Evolutionary conservation across 2,329 filamentous ascomycete species (phyloP).

Genomic region (Hypoxylon sp.): DNA sequence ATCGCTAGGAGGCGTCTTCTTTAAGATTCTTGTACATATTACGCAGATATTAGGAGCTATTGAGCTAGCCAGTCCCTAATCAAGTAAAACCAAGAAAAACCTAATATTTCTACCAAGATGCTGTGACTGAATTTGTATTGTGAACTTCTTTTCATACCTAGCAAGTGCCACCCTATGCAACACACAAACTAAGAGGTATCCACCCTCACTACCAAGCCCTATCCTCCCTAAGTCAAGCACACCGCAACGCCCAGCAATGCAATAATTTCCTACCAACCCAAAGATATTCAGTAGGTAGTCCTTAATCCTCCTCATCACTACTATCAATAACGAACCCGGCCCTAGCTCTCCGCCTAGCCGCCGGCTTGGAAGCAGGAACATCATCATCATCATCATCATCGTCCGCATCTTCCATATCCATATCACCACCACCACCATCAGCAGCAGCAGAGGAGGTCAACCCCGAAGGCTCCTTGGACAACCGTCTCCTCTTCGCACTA

Average conservation of each 20-base stretch:
- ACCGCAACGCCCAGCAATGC: slow-evolving; percentile 38
- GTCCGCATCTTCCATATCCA: slow-evolving; percentile 45
- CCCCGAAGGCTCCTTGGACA: slow-evolving; percentile 36
- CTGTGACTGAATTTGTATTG: not conserved
- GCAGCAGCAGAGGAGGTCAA: slow-evolving; percentile 5
- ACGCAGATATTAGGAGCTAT: not conserved
- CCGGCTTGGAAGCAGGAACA: slow-evolving; percentile 47
- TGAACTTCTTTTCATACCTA: not conserved
- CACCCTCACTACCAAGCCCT: no score
- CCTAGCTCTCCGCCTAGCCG: slow-evolving; percentile 52
- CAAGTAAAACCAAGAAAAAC: no score
- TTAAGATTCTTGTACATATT: not conserved
- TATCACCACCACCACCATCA: slow-evolving; percentile 42
- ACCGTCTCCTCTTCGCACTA: slow-evolving; percentile 44
- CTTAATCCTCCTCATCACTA: slow-evolving; percentile 64
- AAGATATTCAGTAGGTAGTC: no score
- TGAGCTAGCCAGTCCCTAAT: slow-evolving; percentile 20
- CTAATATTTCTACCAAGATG: not conserved
- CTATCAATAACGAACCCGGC: slow-evolving; percentile 67
- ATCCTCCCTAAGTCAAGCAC: not conserved
- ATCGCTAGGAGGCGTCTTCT: no score
- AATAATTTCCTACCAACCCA: slow-evolving; percentile 5
- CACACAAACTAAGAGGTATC: not conserved
- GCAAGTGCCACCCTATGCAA: not conserved
- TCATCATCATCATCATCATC: slow-evolving; percentile 54